These are phyloP conservation scores for Pseudozyma sp. DNA, from an alignment of 1,284 basidiomycete species.

Conservation along the genomic window DNA sequence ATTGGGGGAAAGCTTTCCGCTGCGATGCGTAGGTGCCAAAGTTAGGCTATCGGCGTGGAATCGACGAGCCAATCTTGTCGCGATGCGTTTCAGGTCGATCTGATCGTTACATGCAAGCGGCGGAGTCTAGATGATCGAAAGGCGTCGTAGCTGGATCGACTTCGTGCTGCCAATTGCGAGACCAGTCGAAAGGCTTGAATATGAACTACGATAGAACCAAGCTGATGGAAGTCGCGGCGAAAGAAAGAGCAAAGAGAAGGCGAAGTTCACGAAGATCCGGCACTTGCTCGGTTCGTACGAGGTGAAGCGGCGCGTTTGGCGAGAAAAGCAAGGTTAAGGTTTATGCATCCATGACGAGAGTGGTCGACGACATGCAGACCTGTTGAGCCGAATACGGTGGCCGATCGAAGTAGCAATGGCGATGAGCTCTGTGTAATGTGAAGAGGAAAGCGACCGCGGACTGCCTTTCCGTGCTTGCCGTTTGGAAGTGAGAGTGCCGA, in stretches of 20 bases:
- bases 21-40: not conserved
- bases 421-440: too few relatives aligned
- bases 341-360: slow-evolving; percentile 15
- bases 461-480: too few relatives aligned
- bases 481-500: too few relatives aligned
- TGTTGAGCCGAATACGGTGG: not conserved
- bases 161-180: too few relatives aligned
- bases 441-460: too few relatives aligned
- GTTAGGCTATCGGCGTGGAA: slow-evolving; percentile 1
- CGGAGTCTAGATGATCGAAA: not conserved
- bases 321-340: slow-evolving; percentile 13
- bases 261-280: not conserved
- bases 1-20: not conserved
- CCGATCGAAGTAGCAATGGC: not conserved
- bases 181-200: too few relatives aligned
- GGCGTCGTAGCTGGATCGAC: not conserved
- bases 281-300: not conserved
- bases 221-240: not conserved
- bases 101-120: not conserved
- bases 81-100: not conserved
- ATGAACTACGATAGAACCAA: not conserved
- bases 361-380: not conserved
- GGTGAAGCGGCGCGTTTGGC: not conserved
- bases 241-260: not conserved
- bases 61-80: not conserved